Base-by-base conservation (phyloP, 2,329 filamentous ascomycete genomes). In the Cladosporium velox region DNA sequence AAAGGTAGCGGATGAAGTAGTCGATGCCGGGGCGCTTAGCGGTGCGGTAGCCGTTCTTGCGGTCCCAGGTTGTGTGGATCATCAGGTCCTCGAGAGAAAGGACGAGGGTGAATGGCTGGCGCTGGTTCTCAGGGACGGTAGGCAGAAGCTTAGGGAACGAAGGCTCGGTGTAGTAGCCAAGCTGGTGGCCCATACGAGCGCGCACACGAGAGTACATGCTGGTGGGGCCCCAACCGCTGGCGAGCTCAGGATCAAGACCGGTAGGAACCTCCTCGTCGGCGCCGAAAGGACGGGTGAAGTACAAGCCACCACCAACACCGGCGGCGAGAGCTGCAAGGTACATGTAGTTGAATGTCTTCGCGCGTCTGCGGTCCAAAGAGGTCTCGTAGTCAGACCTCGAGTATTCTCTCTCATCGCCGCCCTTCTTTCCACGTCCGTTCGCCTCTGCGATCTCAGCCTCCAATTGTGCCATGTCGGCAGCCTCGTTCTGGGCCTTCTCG, bases 1-100 rank as follows among this genome's bases (percentile, higher is more conserved):
- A 94, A 59, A 99, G 86, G 79, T 99, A 99, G 75, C 92, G 91
- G 70, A 99, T 82, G 82, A 99, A 99, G 82, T 99, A 99, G 81
- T 99, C 95, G 68, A 96, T 87, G 55, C 95, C 95, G 41, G 95
- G 95, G 59, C 95, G 88, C 83, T 99, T 99, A 32, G 95, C 95
- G 68, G 96, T 86, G 71, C 94, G 88, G 93, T 95, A 99, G 67
- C 95, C 95, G 76, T 97, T 91, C 77, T 98, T 92, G 66, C 94
- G 88, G 28, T 88, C 87, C 95, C 95, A 99, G 77, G 97, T 92
- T 75, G 91, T 96, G 81, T 97, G 94, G 34, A 99, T 88, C 64
- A 99, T 86, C 73, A 99, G 86, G 78, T 99, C 94, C 77, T 99
- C 95, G 74, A 99, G 82, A 77, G 91, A 95, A 72, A 99, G 84